Evolutionary conservation across 2,329 filamentous ascomycete species (phyloP).

Genomic region (Coleophoma eucalyptorum): DNA sequence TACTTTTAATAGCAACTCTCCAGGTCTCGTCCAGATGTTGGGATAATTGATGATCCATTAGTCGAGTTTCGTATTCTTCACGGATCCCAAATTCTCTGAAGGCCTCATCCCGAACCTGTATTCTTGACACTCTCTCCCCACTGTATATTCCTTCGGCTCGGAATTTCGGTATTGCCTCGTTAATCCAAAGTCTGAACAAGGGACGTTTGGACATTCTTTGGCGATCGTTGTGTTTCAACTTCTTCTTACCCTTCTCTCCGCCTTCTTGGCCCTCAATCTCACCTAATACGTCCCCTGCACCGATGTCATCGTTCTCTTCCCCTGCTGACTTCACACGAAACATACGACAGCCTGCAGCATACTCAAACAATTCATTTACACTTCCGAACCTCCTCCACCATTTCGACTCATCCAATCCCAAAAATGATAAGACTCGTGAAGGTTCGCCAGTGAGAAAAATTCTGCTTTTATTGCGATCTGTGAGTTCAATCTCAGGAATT

Average conservation of each 20-base stretch:
- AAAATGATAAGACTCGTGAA: slow-evolving; percentile 51
- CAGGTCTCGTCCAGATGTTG: slow-evolving; percentile 39
- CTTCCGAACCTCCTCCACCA: slow-evolving; percentile 54
- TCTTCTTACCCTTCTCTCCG: slow-evolving; percentile 28
- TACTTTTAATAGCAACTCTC: slow-evolving; percentile 38
- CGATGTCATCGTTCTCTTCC: slow-evolving; percentile 17
- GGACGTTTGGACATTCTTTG: slow-evolving; percentile 50
- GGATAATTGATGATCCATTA: slow-evolving; percentile 37
- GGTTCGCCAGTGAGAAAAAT: slow-evolving; percentile 60
- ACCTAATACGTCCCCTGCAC: slow-evolving; percentile 7
- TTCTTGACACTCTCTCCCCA: slow-evolving; percentile 27
- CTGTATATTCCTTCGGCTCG: slow-evolving; percentile 34
- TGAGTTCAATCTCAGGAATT: slow-evolving; percentile 61
- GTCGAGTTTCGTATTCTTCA: slow-evolving; percentile 38
- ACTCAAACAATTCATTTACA: slow-evolving; percentile 57
- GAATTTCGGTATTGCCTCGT: slow-evolving; percentile 57
- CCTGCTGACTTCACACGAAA: slow-evolving; percentile 42
- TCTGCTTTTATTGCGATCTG: slow-evolving; percentile 48
- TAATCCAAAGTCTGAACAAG: slow-evolving; percentile 56
- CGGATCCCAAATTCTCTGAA: slow-evolving; percentile 46
- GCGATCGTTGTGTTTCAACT: slow-evolving; percentile 51
- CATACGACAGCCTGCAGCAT: slow-evolving; percentile 52
- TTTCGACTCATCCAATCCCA: slow-evolving; percentile 48
- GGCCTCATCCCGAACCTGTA: slow-evolving; percentile 47
- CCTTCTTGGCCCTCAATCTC: slow-evolving; percentile 20